Evolutionary conservation across 2,329 filamentous ascomycete genomes (phyloP).

Genomic region (Pseudogymnoascus sp.): DNA sequence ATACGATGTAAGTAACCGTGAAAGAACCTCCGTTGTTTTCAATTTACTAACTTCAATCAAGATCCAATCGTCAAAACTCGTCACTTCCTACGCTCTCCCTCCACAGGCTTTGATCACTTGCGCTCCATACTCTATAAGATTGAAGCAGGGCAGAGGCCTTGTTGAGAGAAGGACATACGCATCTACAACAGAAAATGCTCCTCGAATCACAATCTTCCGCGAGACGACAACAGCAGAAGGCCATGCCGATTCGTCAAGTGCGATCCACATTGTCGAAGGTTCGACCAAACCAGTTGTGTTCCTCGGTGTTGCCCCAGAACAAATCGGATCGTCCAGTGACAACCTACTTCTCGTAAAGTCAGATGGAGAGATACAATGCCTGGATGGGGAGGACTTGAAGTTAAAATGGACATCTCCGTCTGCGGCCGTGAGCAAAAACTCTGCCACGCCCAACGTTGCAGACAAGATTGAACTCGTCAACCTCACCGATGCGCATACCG

Average conservation of each 20-base stretch:
- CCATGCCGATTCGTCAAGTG: constrained; percentile 43
- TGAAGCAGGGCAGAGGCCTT: constrained; percentile 33
- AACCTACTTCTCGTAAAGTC: constrained; percentile 49
- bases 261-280: constrained; percentile 34
- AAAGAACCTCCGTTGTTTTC: neutral
- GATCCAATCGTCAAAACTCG: constrained; percentile 51
- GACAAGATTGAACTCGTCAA: constrained; percentile 25
- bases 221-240: constrained; percentile 44
- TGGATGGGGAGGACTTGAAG: constrained; percentile 47
- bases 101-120: constrained; percentile 57
- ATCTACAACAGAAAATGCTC: constrained; percentile 39
- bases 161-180: constrained; percentile 53
- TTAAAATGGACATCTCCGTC: constrained; percentile 40
- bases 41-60: constrained; percentile 26
- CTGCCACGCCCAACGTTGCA: constrained; percentile 26
- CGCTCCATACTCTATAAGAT: constrained; percentile 48
- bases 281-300: constrained; percentile 35
- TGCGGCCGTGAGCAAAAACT: constrained; percentile 24
- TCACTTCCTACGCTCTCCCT: constrained; percentile 59
- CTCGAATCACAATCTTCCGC: constrained; percentile 50
- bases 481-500: constrained; percentile 25
- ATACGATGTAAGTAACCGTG: constrained; percentile 46
- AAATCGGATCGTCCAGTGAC: constrained; percentile 2
- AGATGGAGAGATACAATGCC: constrained; percentile 51
- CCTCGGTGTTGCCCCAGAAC: constrained; percentile 30